These are phyloP conservation scores for Arthrobotrys pseudoclavata DNA, from an alignment of 2,329 filamentous ascomycete genomes.

Conservation along the genomic window DNA sequence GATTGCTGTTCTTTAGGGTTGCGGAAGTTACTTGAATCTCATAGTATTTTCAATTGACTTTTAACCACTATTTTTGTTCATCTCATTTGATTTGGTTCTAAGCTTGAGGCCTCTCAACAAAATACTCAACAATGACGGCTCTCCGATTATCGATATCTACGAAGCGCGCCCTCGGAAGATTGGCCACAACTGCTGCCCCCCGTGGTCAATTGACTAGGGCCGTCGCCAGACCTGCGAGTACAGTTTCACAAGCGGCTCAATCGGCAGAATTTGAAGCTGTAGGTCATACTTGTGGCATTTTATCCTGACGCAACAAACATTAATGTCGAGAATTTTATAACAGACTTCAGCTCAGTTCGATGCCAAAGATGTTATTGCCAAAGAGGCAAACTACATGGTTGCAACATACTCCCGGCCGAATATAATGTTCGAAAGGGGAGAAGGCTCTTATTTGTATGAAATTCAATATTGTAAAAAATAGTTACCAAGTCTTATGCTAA, in stretches of 20 bases:
- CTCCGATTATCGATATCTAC: slow-evolving; percentile 39
- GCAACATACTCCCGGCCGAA: slow-evolving; percentile 92
- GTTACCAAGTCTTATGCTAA: neutral
- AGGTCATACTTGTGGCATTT: slow-evolving; percentile 4
- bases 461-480: neutral
- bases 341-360: slow-evolving; percentile 23
- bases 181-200: slow-evolving; percentile 12
- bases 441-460: slow-evolving; percentile 79
- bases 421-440: slow-evolving; percentile 88
- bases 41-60: neutral
- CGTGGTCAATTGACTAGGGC: slow-evolving; percentile 31
- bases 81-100: slow-evolving; percentile 8
- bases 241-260: slow-evolving; percentile 31
- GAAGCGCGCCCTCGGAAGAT: slow-evolving; percentile 40
- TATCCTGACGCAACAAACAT: neutral
- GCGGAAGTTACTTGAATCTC: slow-evolving; percentile 49
- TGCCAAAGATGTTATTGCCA: slow-evolving; percentile 49
- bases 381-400: slow-evolving; percentile 86
- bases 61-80: neutral
- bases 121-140: slow-evolving; percentile 25
- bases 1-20: slow-evolving; percentile 47
- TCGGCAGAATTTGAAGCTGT: slow-evolving; percentile 36
- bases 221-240: slow-evolving; percentile 30
- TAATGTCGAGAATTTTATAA: neutral
- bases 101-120: neutral